Evolutionary conservation across 371 early-diverging fungal species (phyloP).

Genomic region (Quaeritorhiza haematococci): DNA sequence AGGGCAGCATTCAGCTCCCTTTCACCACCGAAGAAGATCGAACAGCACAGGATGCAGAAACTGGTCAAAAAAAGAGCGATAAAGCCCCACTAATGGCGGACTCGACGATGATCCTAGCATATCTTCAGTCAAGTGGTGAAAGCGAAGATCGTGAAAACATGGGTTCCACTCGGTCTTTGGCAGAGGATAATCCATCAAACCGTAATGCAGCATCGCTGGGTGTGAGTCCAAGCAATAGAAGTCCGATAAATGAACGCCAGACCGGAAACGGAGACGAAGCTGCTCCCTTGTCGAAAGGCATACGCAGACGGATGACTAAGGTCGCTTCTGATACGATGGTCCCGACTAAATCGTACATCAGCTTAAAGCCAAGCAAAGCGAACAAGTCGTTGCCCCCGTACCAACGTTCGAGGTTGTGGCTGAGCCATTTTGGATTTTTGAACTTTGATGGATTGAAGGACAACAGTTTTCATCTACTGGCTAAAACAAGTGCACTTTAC

Average conservation of each 20-base stretch:
- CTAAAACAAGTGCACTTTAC: conserved; percentile 58
- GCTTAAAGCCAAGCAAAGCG: conserved; percentile 47
- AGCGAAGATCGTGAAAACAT: too few relatives aligned
- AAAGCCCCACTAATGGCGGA: too few relatives aligned
- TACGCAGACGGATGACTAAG: background rate
- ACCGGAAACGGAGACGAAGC: too few relatives aligned
- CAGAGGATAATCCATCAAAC: too few relatives aligned
- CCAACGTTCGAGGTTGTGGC: conserved; percentile 60
- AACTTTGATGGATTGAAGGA: conserved; percentile 68
- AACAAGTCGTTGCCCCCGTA: conserved; percentile 54
- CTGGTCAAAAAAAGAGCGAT: too few relatives aligned
- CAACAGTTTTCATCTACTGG: conserved; percentile 62
- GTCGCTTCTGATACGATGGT: background rate
- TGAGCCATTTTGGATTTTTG: conserved; percentile 71
- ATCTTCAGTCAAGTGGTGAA: too few relatives aligned
- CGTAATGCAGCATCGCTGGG: too few relatives aligned
- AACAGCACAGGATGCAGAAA: background rate
- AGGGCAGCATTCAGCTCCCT: background rate
- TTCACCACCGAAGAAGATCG: background rate
- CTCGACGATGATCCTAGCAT: too few relatives aligned
- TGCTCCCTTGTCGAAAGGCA: too few relatives aligned
- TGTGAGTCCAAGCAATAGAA: too few relatives aligned
- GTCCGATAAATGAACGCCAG: background rate
- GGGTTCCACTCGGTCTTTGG: too few relatives aligned
- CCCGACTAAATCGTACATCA: conserved; percentile 46